These are phyloP conservation scores for Wickerhamomyces hampshirensis DNA, from an alignment of 805 yeast species.

Conservation along the genomic window DNA sequence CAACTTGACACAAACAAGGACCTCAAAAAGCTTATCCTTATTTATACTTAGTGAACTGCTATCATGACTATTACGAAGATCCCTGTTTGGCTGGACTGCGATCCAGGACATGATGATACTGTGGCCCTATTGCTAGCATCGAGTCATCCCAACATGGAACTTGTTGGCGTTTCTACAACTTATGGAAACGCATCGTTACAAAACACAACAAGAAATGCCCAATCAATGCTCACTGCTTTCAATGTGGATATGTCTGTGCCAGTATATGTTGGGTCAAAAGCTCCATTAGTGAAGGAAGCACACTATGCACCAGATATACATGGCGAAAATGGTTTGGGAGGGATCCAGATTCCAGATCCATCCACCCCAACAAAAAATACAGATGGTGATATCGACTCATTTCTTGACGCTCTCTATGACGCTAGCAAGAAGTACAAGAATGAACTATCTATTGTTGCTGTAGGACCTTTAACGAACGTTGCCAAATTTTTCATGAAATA, in stretches of 20 bases:
- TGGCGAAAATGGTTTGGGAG: constrained; percentile 75
- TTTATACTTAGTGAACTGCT: too few species aligned
- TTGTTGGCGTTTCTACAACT: constrained; percentile 31
- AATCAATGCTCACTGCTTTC: constrained; percentile 61
- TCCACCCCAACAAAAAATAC: constrained; percentile 26
- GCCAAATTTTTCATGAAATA: constrained; percentile 48
- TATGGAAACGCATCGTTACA: constrained; percentile 39
- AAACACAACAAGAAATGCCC: constrained; percentile 64
- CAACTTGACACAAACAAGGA: too few species aligned
- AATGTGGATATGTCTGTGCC: constrained; percentile 38
- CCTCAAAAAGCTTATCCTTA: too few species aligned
- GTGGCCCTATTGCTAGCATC: constrained; percentile 65
- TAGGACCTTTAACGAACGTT: constrained; percentile 75
- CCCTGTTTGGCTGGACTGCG: constrained; percentile 88
- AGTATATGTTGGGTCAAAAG: constrained; percentile 61
- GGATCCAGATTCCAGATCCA: constrained; percentile 56
- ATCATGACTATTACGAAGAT: constrained; percentile 25
- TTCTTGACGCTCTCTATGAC: constrained; percentile 27
- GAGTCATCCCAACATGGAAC: constrained; percentile 44
- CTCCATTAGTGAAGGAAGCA: constrained; percentile 50
- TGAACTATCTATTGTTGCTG: constrained; percentile 57
- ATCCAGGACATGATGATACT: constrained; percentile 89
- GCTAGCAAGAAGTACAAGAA: constrained; percentile 42
- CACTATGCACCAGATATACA: constrained; percentile 60
- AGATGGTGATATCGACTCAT: constrained; percentile 36